A percentile compares a stretch with the other conserved stretches of the same genome.
Evolutionary conservation across 1,284 basidiomycete species (phyloP).

Genomic region (Grifola frondosa): DNA sequence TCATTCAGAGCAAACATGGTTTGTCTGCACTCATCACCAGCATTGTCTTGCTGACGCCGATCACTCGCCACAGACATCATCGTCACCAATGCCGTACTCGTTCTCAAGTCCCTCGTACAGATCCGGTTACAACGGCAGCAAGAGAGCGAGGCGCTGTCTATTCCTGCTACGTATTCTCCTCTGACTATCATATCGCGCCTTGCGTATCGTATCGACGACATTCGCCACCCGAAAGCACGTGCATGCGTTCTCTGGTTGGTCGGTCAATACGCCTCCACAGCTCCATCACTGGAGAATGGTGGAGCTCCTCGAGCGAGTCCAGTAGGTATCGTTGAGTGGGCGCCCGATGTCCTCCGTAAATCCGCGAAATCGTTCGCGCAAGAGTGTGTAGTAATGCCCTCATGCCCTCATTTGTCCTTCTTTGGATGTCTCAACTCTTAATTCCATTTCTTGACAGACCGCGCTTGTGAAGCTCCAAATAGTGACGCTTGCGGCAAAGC

Average conservation of each 20-base stretch:
- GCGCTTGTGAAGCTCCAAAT: constrained; percentile 77
- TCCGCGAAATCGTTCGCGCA: constrained; percentile 68
- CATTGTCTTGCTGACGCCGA: not conserved
- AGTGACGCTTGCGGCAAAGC: constrained; percentile 80
- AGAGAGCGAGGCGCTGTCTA: constrained; percentile 15
- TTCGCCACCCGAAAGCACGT: constrained; percentile 74
- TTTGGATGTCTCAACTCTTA: not conserved
- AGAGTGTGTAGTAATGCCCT: constrained; percentile 48
- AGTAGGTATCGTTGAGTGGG: constrained; percentile 66
- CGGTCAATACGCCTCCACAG: constrained; percentile 72
- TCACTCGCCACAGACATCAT: constrained; percentile 61
- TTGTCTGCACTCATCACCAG: constrained; percentile 25
- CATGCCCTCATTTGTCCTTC: not conserved
- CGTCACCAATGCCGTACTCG: constrained; percentile 77
- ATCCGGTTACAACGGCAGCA: constrained; percentile 47
- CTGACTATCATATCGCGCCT: constrained; percentile 73
- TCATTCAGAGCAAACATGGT: constrained; percentile 78
- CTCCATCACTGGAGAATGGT: constrained; percentile 17
- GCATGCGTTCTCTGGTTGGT: constrained; percentile 90
- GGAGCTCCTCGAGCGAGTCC: constrained; percentile 22
- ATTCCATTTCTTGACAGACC: constrained; percentile 40
- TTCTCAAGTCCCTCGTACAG: constrained; percentile 83
- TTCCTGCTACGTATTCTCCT: constrained; percentile 46
- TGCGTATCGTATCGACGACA: constrained; percentile 72
- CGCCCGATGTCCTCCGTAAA: constrained; percentile 82